Base-by-base conservation (phyloP, 768 basidiomycete genomes). In the Leucogyrophana mollusca region DNA sequence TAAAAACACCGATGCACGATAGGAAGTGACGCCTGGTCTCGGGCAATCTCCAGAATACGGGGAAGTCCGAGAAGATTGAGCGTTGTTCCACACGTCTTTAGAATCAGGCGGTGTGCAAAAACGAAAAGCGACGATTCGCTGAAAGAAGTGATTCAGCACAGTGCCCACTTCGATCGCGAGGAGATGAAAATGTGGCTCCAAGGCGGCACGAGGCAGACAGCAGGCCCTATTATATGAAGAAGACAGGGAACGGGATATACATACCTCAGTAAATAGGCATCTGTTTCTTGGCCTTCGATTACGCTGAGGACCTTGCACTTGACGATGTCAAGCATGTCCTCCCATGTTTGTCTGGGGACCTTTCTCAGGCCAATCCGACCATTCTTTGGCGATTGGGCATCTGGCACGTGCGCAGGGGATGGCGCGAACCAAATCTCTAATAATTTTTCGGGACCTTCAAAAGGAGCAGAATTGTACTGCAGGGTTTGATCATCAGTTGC, bases 61-160 rank as follows among this genome's bases (percentile, higher is more conserved):
- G 93, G 91, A 41, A 99, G 78, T 10, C 96, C 96, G 52, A 95
- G 78, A 40, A 99, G 86, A 70, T 98, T 97, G 50, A 98, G 85
- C 4, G 96, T 99, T 3, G 96, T 99, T 20, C 96, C 96, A 66
- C 96, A 99, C 10, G 96, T 99, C 71, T 99, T 99, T 61, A 99
- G 82, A 58, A 99, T 98, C 50, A 99, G 78, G 46, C 93, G 86
- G 69, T 99, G 94, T 2, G 95, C 83, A 32, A 87, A 91, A 44
- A 99, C 84, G 60, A 99, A 95, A 45, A 99, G 76, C 30, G 94
- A 97, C 0, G 95, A 98, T 78, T 98, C 96, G 73, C 96, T 98
- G 66, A n/a, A 25, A 18, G 27, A 18, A 43, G 40, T 37, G 33
- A 50, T 11, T 60, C 9, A 56, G 53, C 40, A 54, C 32, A 27